These are phyloP conservation scores for Epichloe sp. DNA, from an alignment of 2,329 filamentous ascomycete genomes.

Conservation along the genomic window DNA sequence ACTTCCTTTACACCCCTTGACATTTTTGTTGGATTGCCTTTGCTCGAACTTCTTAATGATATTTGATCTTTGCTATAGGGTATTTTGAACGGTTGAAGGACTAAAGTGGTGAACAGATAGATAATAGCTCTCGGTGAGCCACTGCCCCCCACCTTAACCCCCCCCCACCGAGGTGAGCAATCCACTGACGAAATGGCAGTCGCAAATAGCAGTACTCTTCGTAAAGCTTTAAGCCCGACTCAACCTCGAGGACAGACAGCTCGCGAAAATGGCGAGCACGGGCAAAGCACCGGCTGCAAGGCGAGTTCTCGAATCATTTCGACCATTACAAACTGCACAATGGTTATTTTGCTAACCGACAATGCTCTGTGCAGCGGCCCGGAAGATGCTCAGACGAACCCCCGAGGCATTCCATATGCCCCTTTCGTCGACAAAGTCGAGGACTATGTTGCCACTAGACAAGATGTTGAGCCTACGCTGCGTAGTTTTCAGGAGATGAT, in stretches of 20 bases:
- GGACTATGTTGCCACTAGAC: constrained; percentile 68
- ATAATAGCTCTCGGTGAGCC: not conserved
- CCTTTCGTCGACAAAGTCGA: constrained; percentile 82
- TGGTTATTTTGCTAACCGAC: not conserved
- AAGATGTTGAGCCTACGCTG: constrained; percentile 68
- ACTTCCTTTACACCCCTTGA: no score
- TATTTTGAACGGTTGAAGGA: not conserved
- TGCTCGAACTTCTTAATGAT: not conserved
- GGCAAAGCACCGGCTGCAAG: constrained; percentile 23
- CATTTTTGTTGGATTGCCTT: no score
- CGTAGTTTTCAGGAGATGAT: constrained; percentile 90
- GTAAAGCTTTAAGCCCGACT: constrained; percentile 12
- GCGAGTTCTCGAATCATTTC: constrained; percentile 13
- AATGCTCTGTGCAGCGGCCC: constrained; percentile 16
- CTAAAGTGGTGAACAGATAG: not conserved
- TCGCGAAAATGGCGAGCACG: constrained; percentile 26
- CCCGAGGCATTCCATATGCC: constrained; percentile 65
- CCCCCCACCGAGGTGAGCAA: constrained; percentile 15
- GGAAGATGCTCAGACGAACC: constrained; percentile 52
- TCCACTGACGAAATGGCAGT: constrained; percentile 19
- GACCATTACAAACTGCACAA: not conserved
- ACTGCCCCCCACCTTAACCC: constrained; percentile 14
- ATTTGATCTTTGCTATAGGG: not conserved
- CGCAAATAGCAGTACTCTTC: constrained; percentile 15
- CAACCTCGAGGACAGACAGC: constrained; percentile 11